Percentiles rank a stretch among this genome's conserved stretches.
phyloP scores from a whole-genome alignment of 2,329 filamentous ascomycete species.

The Penicillium palitans region DNA sequence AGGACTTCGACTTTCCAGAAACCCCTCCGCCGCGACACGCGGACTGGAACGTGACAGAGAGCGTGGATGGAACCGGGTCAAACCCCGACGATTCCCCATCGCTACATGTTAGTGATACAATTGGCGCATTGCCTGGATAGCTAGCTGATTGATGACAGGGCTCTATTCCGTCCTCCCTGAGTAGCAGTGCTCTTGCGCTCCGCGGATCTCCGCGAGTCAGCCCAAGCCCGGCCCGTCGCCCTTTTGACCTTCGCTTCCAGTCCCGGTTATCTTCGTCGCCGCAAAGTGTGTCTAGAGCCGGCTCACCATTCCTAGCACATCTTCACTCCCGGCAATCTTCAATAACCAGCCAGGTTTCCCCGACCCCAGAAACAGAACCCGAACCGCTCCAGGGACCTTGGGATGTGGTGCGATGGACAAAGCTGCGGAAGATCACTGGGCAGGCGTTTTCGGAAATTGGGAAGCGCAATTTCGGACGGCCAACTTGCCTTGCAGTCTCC shows the following conservation, averaged over 20 bases:
- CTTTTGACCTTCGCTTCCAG: slow-evolving; percentile 93
- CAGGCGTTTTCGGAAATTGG: slow-evolving; percentile 92
- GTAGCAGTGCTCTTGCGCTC: slow-evolving; percentile 71
- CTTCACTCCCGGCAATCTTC: slow-evolving; percentile 80
- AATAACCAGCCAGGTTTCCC: slow-evolving; percentile 66
- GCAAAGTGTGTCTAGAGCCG: slow-evolving; percentile 62
- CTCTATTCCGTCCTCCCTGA: slow-evolving; percentile 61
- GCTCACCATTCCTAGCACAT: slow-evolving; percentile 76
- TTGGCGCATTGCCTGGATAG: slow-evolving; percentile 57
- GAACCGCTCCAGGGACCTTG: slow-evolving; percentile 79
- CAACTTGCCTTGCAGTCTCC: slow-evolving; percentile 85
- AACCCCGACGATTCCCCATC: slow-evolving; percentile 84
- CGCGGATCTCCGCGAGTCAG: slow-evolving; percentile 68
- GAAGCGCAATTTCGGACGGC: slow-evolving; percentile 86
- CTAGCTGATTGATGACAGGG: slow-evolving; percentile 44
- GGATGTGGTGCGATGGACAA: slow-evolving; percentile 97
- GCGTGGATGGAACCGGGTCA: slow-evolving; percentile 69
- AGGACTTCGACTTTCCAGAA: slow-evolving; percentile 23
- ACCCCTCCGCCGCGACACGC: slow-evolving; percentile 25
- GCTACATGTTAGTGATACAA: slow-evolving; percentile 63
- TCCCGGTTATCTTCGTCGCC: slow-evolving; percentile 73
- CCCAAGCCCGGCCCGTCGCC: slow-evolving; percentile 79
- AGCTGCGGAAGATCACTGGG: slow-evolving; percentile 80
- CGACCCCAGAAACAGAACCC: slow-evolving; percentile 61
- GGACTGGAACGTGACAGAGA: slow-evolving; percentile 30